A percentile compares a stretch with the other conserved stretches of the same genome.
Conservation (phyloP, 768 basidiomycete species). For the Heimioporus sp. region DNA sequence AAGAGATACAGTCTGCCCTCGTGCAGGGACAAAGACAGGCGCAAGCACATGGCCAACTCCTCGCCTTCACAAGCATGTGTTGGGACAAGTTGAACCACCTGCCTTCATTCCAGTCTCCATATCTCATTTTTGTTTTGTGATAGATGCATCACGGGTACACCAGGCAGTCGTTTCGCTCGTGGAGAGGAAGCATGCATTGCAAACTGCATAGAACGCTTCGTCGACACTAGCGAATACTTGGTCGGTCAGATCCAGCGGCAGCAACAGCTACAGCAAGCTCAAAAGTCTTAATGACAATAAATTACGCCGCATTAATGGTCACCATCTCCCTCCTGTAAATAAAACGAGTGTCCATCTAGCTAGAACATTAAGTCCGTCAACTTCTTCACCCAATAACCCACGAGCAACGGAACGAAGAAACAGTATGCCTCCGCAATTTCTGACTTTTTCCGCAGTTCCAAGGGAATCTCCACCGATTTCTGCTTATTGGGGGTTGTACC, state of each 20-base stretch:
- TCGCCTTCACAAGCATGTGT: constrained; percentile 78
- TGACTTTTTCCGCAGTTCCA: constrained; percentile 49
- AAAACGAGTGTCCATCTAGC: constrained; percentile 8
- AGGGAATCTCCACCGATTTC: constrained; percentile 50
- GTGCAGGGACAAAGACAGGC: constrained; percentile 81
- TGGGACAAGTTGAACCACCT: constrained; percentile 80
- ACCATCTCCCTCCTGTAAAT: constrained; percentile 1
- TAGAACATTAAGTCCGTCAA: constrained; percentile 25
- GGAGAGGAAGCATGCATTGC: constrained; percentile 78
- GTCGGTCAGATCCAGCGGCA: constrained; percentile 59
- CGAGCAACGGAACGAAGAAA: constrained; percentile 60
- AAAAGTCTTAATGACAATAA: constrained; percentile 9
- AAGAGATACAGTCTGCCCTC: constrained; percentile 77
- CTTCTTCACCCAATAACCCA: constrained; percentile 48
- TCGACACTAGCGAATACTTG: constrained; percentile 84
- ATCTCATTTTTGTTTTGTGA: constrained; percentile 9
- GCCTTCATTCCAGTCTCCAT: neutral
- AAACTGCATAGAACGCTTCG: constrained; percentile 90
- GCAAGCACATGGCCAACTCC: constrained; percentile 71
- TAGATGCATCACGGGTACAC: constrained; percentile 80
- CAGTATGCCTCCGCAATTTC: constrained; percentile 70
- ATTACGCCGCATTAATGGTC: neutral
- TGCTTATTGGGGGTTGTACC: constrained; percentile 41
- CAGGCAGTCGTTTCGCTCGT: constrained; percentile 74
- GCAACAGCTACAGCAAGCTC: constrained; percentile 47